These are phyloP conservation scores for Metschnikowia peoriensis DNA, from an alignment of 805 yeast genomes.

Conservation along the genomic window DNA sequence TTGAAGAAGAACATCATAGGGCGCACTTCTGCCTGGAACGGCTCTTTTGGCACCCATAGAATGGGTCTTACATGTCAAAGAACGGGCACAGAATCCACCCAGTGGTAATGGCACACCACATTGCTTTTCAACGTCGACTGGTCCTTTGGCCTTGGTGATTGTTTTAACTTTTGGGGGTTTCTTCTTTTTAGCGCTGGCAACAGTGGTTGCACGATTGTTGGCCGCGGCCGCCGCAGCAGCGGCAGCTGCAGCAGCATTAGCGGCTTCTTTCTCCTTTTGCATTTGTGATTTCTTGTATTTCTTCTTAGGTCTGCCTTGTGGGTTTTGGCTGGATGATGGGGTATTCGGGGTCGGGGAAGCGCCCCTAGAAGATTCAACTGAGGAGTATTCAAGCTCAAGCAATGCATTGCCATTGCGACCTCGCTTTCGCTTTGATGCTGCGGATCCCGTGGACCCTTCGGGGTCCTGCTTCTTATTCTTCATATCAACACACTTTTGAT, in stretches of 20 bases:
- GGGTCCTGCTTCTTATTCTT: slow-evolving; percentile 28
- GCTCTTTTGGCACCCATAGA: slow-evolving; percentile 98
- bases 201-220: slow-evolving; percentile 15
- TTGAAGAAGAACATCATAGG: slow-evolving; percentile 83
- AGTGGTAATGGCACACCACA: slow-evolving; percentile 94
- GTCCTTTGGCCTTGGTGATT: slow-evolving; percentile 64
- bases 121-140: slow-evolving; percentile 88
- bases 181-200: slow-evolving; percentile 23
- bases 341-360: slow-evolving; percentile 36
- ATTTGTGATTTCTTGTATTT: slow-evolving; percentile 44
- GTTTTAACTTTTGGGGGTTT: slow-evolving; percentile 38
- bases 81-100: slow-evolving; percentile 95
- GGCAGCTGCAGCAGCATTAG: slow-evolving; percentile 46
- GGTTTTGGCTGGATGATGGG: slow-evolving; percentile 20
- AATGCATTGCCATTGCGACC: slow-evolving; percentile 25
- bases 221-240: slow-evolving; percentile 35
- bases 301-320: slow-evolving; percentile 35
- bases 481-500: slow-evolving; percentile 38
- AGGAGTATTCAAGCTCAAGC: slow-evolving; percentile 35
- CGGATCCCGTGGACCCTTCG: slow-evolving; percentile 13
- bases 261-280: slow-evolving; percentile 46
- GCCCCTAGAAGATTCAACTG: slow-evolving; percentile 40
- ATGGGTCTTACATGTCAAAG: slow-evolving; percentile 95
- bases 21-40: slow-evolving; percentile 88
- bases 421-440: slow-evolving; percentile 25